Evolutionary conservation across 768 basidiomycete genomes (phyloP).

Genomic region (Lentinula guzmanii): DNA sequence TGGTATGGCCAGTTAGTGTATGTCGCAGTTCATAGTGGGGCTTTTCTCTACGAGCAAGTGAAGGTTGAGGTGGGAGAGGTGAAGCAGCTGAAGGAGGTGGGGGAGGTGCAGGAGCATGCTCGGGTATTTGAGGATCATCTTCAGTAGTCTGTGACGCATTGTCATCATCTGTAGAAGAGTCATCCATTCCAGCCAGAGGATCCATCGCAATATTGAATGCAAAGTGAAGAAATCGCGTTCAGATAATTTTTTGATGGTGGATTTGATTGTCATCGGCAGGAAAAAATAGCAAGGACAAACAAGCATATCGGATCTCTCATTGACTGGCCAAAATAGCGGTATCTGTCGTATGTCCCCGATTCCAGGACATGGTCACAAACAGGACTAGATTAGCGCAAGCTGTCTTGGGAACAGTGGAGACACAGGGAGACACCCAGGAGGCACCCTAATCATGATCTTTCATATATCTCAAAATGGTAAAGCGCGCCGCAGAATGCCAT

Average conservation of each 20-base stretch:
- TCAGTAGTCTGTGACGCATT: conserved; percentile 80
- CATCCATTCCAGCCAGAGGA: conserved; percentile 39
- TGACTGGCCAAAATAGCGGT: neutral
- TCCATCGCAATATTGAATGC: conserved; percentile 25
- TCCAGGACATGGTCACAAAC: neutral
- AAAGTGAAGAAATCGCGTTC: neutral
- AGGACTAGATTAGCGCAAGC: neutral
- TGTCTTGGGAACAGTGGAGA: neutral
- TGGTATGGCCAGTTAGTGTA: conserved; percentile 70
- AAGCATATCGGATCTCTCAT: neutral
- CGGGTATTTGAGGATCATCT: conserved; percentile 75
- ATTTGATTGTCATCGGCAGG: neutral
- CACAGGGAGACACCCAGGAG: neutral
- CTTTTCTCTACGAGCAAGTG: conserved; percentile 25
- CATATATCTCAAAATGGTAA: conserved; percentile 2
- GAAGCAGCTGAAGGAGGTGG: conserved; percentile 24
- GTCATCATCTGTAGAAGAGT: conserved; percentile 52
- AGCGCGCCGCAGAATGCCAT: neutral
- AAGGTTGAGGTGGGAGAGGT: conserved; percentile 23
- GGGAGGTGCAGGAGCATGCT: conserved; percentile 38
- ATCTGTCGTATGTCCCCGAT: neutral
- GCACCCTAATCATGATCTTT: neutral
- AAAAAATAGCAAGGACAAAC: neutral
- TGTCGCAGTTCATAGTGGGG: conserved; percentile 70
- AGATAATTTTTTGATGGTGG: neutral